Percentiles rank a stretch among this genome's conserved stretches.
Conservation (phyloP, 2,329 filamentous ascomycete species). For the Coniochaeta sp. region DNA sequence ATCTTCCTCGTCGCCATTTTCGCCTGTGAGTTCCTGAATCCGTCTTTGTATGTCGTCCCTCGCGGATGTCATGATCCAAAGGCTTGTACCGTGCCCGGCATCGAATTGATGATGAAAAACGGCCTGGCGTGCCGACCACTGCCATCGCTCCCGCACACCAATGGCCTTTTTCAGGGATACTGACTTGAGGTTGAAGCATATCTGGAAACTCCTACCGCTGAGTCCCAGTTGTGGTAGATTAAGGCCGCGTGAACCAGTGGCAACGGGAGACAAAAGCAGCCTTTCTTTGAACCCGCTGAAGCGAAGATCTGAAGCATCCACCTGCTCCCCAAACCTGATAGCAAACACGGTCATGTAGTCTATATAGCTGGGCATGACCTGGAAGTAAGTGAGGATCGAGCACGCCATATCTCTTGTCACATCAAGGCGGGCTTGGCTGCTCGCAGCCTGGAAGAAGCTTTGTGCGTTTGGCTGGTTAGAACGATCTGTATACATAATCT, state of each 20-base stretch:
- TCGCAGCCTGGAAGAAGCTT: background rate
- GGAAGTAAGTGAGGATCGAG: slow-evolving; percentile 22
- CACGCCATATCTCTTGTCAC: background rate
- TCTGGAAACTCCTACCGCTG: slow-evolving; percentile 24
- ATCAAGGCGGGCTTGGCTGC: background rate
- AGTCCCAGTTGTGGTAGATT: slow-evolving; percentile 16
- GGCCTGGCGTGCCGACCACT: slow-evolving; percentile 29
- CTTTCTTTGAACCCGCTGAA: slow-evolving; percentile 28
- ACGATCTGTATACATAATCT: background rate
- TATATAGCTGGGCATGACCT: slow-evolving; percentile 30
- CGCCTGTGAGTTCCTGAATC: slow-evolving; percentile 22
- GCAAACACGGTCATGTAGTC: slow-evolving; percentile 28
- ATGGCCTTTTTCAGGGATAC: background rate
- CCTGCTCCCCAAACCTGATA: slow-evolving; percentile 16
- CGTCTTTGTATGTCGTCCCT: slow-evolving; percentile 17
- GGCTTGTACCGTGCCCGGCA: slow-evolving; percentile 19
- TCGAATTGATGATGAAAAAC: slow-evolving; percentile 32
- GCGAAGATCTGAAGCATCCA: slow-evolving; percentile 18
- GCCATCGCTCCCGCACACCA: slow-evolving; percentile 4
- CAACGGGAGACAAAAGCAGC: background rate
- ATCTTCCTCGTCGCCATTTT: slow-evolving; percentile 20
- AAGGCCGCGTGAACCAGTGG: slow-evolving; percentile 10
- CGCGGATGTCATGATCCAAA: slow-evolving; percentile 34
- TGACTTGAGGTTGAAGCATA: slow-evolving; percentile 8
- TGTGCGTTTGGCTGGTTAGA: background rate